These are phyloP conservation scores for Solanum peruvianum DNA, from an alignment of 257 asterid species.

Conservation along the genomic window DNA sequence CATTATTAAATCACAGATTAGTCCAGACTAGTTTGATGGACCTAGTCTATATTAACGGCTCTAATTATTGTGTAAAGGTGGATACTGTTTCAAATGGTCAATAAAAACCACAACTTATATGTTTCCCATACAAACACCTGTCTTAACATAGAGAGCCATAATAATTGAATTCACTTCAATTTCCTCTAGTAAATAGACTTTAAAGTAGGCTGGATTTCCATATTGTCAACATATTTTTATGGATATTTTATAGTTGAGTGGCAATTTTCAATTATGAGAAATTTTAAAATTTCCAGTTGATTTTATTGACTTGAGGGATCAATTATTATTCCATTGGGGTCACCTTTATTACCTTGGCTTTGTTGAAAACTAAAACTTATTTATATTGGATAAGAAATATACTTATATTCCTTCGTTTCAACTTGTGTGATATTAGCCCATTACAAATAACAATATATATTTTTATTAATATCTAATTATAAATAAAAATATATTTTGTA, in stretches of 20 bases:
- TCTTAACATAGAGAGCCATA: neutral
- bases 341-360: neutral
- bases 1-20: too few relatives aligned
- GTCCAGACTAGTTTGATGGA: rapidly evolving
- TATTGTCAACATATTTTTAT: neutral
- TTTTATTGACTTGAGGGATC: neutral
- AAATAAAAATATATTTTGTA: neutral
- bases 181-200: neutral
- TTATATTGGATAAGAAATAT: neutral
- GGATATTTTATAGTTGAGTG: neutral
- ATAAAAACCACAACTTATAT: neutral
- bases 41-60: too few relatives aligned
- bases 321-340: neutral
- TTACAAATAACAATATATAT: neutral
- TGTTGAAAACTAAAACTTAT: neutral
- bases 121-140: neutral
- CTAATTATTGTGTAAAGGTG: neutral
- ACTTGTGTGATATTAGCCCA: neutral
- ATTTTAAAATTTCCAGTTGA: neutral
- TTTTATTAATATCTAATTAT: neutral
- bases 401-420: neutral
- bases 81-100: neutral
- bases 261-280: neutral
- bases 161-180: neutral
- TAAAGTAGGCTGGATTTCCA: neutral